Base-by-base conservation (phyloP, 1,139 yeast species). In the Protomyces lactucae-debilis region DNA sequence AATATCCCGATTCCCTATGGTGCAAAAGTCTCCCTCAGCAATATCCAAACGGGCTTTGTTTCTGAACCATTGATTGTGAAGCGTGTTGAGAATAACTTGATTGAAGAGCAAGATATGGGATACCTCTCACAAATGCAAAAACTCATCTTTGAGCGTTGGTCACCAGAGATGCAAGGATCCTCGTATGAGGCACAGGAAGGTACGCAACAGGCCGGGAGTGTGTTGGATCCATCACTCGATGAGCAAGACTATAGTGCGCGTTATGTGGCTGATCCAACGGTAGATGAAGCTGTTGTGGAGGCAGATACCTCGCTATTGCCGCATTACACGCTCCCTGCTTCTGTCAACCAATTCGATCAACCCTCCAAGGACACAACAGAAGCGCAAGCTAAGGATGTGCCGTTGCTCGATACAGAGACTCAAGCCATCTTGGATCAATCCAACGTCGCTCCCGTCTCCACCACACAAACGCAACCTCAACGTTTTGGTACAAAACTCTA, bases 101-200 rank as follows among this genome's bases (percentile, higher is more conserved):
- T 64, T 51, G 56, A 43, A 9, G 60, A 57, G 9, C 57, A 48
- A 16, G 60, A 43, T 8, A 25, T 32, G 16, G 66, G 64, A 9
- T 53, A 46, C 37, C 46, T 64, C 23, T 54, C 59, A 39, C 66
- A 64, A 51, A 64, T 64, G 66, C 64, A 59, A 36, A 54, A 52
- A 25, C 46, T 64, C 37, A 53, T 59, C 36, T 53, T 64, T 39
- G 65, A 63, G 18, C 35, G 40, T 21, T 9, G 46, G 48, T 36
- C 57, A 10, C 21, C 53, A 37, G 21, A 18, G 16, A 12, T 12
- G 55, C 14, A 51, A 23, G 1, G 45, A 16, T 9, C 56, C 37
- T 23, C 25, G 48, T 43, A 16, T 43, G 37, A 55, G 45, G 36
- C 39, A 55, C 40, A 59, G 55, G 21, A 54, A 57, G 32, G 40